phyloP scores from a whole-genome alignment of 2,329 filamentous ascomycete genomes.

The Herpotrichia juniperi region DNA sequence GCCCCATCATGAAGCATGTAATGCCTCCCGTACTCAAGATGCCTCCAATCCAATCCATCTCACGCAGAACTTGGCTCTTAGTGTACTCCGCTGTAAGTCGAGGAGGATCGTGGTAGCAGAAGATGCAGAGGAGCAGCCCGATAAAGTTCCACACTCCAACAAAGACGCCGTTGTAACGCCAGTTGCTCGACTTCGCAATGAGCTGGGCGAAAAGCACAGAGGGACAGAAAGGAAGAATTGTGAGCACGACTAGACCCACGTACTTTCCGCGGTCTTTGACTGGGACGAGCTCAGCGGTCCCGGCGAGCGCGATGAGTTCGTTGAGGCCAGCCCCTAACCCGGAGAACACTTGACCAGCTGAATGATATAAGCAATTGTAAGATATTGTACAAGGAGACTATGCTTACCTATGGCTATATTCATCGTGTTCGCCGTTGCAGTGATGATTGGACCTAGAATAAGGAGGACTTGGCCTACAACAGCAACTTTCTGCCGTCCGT shows the following conservation, averaged over 20 bases:
- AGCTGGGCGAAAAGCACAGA: conserved; percentile 68
- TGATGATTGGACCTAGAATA: conserved; percentile 44
- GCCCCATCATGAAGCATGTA: conserved; percentile 44
- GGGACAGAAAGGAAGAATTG: conserved; percentile 67
- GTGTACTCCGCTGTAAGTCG: conserved; percentile 49
- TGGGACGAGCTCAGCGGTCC: conserved; percentile 71
- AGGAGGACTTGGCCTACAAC: conserved; percentile 39
- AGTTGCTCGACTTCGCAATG: conserved; percentile 55
- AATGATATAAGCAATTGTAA: conserved; percentile 9
- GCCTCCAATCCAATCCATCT: conserved; percentile 41
- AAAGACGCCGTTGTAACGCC: conserved; percentile 62
- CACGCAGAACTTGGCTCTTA: conserved; percentile 28
- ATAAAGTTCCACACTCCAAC: conserved; percentile 59
- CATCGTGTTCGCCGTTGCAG: conserved; percentile 35
- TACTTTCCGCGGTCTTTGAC: conserved; percentile 69
- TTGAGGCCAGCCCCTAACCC: conserved; percentile 71
- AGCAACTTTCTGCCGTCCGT: conserved; percentile 40
- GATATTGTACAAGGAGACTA: too few species aligned
- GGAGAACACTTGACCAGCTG: conserved; percentile 55
- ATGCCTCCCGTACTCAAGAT: conserved; percentile 37
- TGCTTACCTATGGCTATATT: conserved; percentile 37
- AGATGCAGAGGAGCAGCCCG: conserved; percentile 57
- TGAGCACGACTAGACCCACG: conserved; percentile 65
- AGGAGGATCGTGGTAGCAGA: conserved; percentile 51
- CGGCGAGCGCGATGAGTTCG: conserved; percentile 71